Base-by-base conservation (phyloP, 2,329 filamentous ascomycete species). In the Trichoderma endophyticum region DNA sequence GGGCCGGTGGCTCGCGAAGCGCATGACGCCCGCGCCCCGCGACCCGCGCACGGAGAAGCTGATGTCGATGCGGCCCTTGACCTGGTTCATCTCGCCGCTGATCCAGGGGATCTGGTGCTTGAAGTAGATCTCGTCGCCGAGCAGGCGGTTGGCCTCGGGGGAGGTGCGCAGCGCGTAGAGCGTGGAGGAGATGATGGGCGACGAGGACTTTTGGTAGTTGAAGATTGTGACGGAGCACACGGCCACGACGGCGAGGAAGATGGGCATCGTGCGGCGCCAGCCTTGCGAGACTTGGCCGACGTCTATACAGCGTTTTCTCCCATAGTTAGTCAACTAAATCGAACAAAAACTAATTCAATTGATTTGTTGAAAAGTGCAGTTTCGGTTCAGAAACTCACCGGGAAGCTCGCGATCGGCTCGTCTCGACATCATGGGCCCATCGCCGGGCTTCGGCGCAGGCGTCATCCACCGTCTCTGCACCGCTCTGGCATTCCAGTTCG, bases 181-280 rank as follows among this genome's bases (percentile, higher is more conserved):
- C 5, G 94, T 96, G 70, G 92, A 93, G 70, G 90, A 90, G n/a
- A 98, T 93, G 34, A 95, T 89, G 70, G 92, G 93, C 30, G 91
- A 94, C n/a, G 93, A 94, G 71, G 91, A 90, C 82, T 98, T 98
- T 82, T 99, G 95, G 88, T 99, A 98, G 88, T 99, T 99, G 92
- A 99, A 98, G 82, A 99, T 98, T 76, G 92, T 93, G 73, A 97
- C 84, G 75, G 91, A 91, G 75, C 91, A 92, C 70, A 87, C 86
- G 63, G 89, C 88, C 76, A 97, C 89, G 74, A 93, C 85, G 74
- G 88, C 82, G 68, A 92, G 80, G 87, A 98, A 98, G 80, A 97
- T 84, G 69, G 95, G 95, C 39, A 97, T 82, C 1, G 93, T 94
- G 77, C 88, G 88, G 70, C 86, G 80, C 92, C 92, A 95, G 76